These are phyloP conservation scores for Artemisia tridentata DNA, from an alignment of 129 eudicot genomes.

Conservation along the genomic window DNA sequence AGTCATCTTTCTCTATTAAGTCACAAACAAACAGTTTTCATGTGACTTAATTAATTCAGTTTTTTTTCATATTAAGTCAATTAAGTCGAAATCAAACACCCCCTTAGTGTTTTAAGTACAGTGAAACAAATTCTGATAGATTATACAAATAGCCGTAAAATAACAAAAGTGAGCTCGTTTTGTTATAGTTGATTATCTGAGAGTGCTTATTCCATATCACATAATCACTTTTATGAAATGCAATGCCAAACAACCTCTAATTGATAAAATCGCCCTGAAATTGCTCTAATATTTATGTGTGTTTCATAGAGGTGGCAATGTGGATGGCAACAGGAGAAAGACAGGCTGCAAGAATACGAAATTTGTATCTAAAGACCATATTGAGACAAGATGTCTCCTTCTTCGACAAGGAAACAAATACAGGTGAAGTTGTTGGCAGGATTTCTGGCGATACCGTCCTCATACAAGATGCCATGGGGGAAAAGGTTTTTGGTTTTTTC, in stretches of 20 bases:
- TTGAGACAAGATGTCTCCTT: conserved; percentile 71
- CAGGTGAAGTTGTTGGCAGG: conserved; percentile 82
- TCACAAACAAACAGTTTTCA: too few species aligned
- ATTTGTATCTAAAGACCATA: conserved; percentile 55
- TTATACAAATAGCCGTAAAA: too few species aligned
- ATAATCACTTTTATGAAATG: not conserved
- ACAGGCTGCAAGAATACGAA: conserved; percentile 72
- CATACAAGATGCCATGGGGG: conserved; percentile 92
- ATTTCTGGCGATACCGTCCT: conserved; percentile 82
- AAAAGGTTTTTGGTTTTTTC: conserved; percentile 47
- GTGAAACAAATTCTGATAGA: too few species aligned
- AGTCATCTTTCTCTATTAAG: too few species aligned
- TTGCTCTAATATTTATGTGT: not conserved
- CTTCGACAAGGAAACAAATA: conserved; percentile 71
- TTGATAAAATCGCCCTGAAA: not conserved
- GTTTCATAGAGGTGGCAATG: conserved; percentile 53
- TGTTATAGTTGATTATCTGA: too few species aligned
- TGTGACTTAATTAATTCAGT: too few species aligned
- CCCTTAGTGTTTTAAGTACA: too few species aligned
- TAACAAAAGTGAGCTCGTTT: too few species aligned
- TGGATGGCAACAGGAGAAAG: conserved; percentile 90
- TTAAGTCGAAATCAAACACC: too few species aligned
- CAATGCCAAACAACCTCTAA: not conserved
- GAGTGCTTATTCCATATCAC: too few species aligned
- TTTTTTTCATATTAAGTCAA: too few species aligned